Base-by-base conservation (phyloP, 208 protist genomes). In the Wallacemonas sp. region DNA sequence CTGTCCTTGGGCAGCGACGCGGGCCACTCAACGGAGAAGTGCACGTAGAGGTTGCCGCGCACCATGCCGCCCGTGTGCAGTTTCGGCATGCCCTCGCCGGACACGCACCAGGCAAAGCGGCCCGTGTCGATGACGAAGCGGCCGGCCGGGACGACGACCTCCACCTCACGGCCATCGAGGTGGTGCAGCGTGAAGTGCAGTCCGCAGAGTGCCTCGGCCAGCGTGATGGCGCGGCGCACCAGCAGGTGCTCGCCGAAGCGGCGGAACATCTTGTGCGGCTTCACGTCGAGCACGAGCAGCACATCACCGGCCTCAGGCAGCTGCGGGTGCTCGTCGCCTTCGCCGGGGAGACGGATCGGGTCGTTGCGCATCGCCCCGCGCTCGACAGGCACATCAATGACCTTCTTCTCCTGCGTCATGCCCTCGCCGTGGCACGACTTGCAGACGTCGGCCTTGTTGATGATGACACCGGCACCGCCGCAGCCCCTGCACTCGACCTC, bases 381-480 rank as follows among this genome's bases (percentile, higher is more conserved):
- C 50, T 98, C 97, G 57, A 99, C 95, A 61, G 95, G 69, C 3
- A 99, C 95, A 54, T 99, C 94, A 16, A 99, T 67, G 45, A 97
- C 77, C 74, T 98, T 96, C 57, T 92, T 81, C 61, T 99, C 96
- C 31, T 90, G 79, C 12, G 93, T 75, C 7, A 86, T 80, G 65
- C 97, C 91, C 59, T 94, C 85, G 41, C 98, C 98, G n/a, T 77
- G 72, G 75, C 98, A 99, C 46, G 63, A 49, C 22, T 63, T 78
- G 81, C 98, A 99, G 14, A 97, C 39, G 72, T 99, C 97, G 16
- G 91, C 74, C n/a, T 76, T 66, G 33, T 67, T 63, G 23, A 97
- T 87, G 18, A 57, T 61, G 32, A 85, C 65, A 7, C 98, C 97
- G 16, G 87, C 74, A 42, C 98, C 98, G 22, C 75, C 63, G 73